Percentiles rank a stretch among this genome's conserved stretches.
These are phyloP conservation scores for Penstemon newberryi DNA, from an alignment of 257 asterid species.

Conservation along the genomic window DNA sequence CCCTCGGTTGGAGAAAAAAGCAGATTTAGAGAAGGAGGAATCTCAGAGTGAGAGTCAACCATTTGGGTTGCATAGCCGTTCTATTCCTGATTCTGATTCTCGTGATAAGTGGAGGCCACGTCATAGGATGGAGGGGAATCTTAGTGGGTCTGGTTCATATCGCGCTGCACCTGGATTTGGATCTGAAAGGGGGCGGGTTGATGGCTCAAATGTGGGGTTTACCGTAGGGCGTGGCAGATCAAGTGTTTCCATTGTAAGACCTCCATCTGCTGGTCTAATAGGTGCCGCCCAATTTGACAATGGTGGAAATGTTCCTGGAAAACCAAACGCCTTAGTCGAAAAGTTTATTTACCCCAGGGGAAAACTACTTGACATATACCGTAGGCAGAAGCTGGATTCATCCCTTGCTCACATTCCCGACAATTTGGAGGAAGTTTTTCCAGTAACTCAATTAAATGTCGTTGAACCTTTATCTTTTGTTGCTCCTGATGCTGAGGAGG, in stretches of 20 bases:
- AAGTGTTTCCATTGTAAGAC: conserved; percentile 44
- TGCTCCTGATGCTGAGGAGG: conserved; percentile 80
- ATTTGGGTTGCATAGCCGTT: conserved; percentile 48
- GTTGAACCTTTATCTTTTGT: conserved; percentile 85
- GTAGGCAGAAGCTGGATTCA: conserved; percentile 59
- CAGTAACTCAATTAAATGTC: conserved; percentile 50
- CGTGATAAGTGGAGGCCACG: conserved; percentile 99
- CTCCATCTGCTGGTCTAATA: conserved; percentile 51
- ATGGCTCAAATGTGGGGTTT: conserved; percentile 78
- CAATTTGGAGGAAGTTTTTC: conserved; percentile 67
- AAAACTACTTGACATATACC: conserved; percentile 87
- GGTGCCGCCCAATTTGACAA: conserved; percentile 51
- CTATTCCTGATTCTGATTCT: conserved; percentile 70
- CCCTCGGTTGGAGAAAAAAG: conserved; percentile 59
- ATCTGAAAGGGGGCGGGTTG: conserved; percentile 70
- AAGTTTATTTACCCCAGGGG: conserved; percentile 81
- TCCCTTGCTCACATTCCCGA: conserved; percentile 48
- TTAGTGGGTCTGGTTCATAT: conserved; percentile 56
- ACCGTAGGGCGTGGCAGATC: conserved; percentile 91
- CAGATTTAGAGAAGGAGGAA: conserved; percentile 82
- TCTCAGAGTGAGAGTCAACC: conserved; percentile 62
- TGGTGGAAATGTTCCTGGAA: conserved; percentile 55
- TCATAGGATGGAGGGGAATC: conserved; percentile 83
- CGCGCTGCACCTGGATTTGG: conserved; percentile 99
- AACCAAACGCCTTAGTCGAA: conserved; percentile 32